Evolutionary conservation across 768 basidiomycete species (phyloP), one percentile per base, ranked within the genome.

Genomic region (Wakefieldia striispora): DNA sequence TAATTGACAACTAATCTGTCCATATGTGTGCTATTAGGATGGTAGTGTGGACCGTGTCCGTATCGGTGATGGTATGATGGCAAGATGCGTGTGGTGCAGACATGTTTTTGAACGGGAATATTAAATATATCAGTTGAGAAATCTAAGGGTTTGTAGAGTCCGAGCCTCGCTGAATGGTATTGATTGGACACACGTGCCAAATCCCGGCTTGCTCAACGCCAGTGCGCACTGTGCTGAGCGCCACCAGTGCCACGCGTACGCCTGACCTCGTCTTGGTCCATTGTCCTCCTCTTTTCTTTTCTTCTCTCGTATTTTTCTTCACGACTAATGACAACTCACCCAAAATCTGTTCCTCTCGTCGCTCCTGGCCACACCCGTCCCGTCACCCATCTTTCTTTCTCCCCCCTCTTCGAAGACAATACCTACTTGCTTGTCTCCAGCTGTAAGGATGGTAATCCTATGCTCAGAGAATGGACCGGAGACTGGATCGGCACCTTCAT

Each of bases 361-460:
- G 88, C 88, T 41, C 86, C 88, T 60, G 88, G 88, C 51, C 88
- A 91, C 66, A 91, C 88, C 31, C 79, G 88, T 64, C 88, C 88
- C 51, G 91, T 98, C 60, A 92, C 91, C 27, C 91, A 97, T 67
- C 84, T 98, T 55, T 91, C 92, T 47, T 97, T 97, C 74, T 95
- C 93, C 20, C 73, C 83, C 13, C 79, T 90, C 56, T 82, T 91
- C 64, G 80, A 91, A 20, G 95, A 97, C 70, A 81, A 82, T 55
- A 82, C 84, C 38, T 98, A 86, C 70, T 75, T 97, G 55, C 80
- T 99, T 55, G 88, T 97, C 63, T 97, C 95, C 49, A 89, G 90
- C 60, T 98, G 97, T 77, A 99, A 98, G 72, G 97, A 98, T 77
- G 97, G 97, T 29, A 97, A 93, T 61, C 95, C 93, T 39, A 95